Evolutionary conservation across 768 basidiomycete species (phyloP), one percentile per base, ranked within the genome.

Genomic region (Boletales sp.): DNA sequence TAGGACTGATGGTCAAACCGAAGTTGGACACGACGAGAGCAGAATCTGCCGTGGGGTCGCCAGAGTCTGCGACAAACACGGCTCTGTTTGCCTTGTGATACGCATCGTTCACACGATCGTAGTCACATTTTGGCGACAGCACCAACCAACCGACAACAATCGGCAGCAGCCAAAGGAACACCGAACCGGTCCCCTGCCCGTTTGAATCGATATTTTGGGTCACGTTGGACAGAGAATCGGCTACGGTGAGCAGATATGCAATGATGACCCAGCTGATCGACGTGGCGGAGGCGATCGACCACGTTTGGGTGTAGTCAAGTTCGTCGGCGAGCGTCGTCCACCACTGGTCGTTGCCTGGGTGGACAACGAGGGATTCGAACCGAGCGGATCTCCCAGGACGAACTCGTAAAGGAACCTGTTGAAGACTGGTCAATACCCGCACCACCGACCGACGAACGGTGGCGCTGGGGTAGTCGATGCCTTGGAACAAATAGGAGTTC

Each of bases 191-290:
- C n/a, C 65, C 70, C 45, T 73, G 66, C 0, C 74, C 74, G 29
- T 63, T 71, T 1, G 65, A 59, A 27, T 68, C 57, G 2, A 73
- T 55, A 15, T 58, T 35, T 5, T 54, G 48, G 10, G 27, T 34
- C 4, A 67, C 41, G 29, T 42, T 57, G 24, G 49, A 52, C 39
- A 57, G 44, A 14, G 58, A 62, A 35, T 55, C 48, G 5, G 44
- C 32, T 21, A 62, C 60, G 3, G 50, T 61, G 10, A 61, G 47
- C 24, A 62, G 24, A 47, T 75, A 77, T 1, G 77, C 75, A 8
- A 77, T 58, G 34, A 74, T 50, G 3, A 77, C 76, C 74, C 75
- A 78, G 1, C 57, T 54, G n/a, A 78, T 74, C 2, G 72, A 72
- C 8, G 68, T 64, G 1, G 60, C 69, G 7, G 73, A 68, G 9